phyloP scores from a whole-genome alignment of 495 filamentous ascomycete genomes.

The Parachaetomium inaequale region DNA sequence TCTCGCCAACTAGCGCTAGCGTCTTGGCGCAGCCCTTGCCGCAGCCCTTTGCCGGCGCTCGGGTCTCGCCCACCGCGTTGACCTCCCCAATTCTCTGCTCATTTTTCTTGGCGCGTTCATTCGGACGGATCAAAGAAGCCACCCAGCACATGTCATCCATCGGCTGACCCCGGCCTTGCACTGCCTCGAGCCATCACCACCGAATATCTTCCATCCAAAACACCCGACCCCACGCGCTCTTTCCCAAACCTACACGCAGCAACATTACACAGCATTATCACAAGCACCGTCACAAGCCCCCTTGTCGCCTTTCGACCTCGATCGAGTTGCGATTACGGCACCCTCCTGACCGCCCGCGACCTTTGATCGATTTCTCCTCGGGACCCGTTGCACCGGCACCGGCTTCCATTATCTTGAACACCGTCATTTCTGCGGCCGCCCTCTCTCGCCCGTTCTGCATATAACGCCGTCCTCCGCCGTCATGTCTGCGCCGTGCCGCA shows the following conservation, averaged over 20 bases:
- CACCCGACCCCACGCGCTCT: no score
- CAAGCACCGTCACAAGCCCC: not conserved
- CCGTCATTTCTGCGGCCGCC: no score
- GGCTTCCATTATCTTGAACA: not conserved
- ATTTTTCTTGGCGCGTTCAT: no score
- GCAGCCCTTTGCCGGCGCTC: not conserved
- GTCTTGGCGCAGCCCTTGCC: constrained; percentile 7
- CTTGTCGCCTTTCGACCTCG: not conserved
- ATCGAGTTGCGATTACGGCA: not conserved
- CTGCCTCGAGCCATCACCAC: not conserved
- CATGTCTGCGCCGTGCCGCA: constrained; percentile 14
- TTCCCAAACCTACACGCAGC: not conserved
- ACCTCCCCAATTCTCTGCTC: not conserved
- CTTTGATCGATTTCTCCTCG: not conserved
- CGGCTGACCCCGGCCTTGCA: not conserved
- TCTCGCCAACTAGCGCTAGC: constrained; percentile 3
- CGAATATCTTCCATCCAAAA: no score
- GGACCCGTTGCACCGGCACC: not conserved
- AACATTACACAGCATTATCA: not conserved
- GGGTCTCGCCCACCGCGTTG: not conserved
- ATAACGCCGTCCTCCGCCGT: not conserved
- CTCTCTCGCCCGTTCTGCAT: not conserved
- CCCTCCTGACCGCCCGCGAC: not conserved
- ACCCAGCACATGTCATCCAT: not conserved
- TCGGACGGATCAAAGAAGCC: not conserved